Base-by-base conservation (phyloP, 2,329 filamentous ascomycete species). In the Pseudogymnoascus destructans region DNA sequence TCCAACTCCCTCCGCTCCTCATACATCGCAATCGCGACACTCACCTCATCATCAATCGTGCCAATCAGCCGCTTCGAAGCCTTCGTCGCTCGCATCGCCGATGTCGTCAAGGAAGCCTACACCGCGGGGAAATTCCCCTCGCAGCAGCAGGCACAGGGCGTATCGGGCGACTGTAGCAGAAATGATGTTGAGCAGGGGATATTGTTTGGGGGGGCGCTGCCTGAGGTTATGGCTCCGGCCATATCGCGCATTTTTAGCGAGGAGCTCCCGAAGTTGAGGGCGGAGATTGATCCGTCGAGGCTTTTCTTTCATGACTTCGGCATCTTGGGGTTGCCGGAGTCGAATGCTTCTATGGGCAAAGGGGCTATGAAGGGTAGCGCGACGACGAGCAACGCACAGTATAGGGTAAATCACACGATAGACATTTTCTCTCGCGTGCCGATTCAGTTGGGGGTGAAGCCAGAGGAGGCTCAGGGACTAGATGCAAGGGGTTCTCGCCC, bases 291-390 rank as follows among this genome's bases (percentile, higher is more conserved):
- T 13, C 68, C 67, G 1, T 64, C 69, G 10, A 58, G 64, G 15
- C 40, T 65, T n/a, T 68, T 66, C 59, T 69, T 71, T 17, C 65
- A 67, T 1, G 69, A 72, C 59, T 70, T 70, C 35, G 57, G 59
- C 0, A 61, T 67, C 40, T 56, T 70, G 13, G 67, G 69, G 40
- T 60, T 69, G 17, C 52, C 52, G 3, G 67, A 69, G 46, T 67
- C 69, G 25, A 67, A 68, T 61, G 58, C 40, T 2, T 27, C 40
- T 0, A 2, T 11, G 1, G 52, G 52, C n/a, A 55, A 15, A 9
- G 25, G 25, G 11, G 21, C 5, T 35, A 32, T n/a, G 49, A 15
- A 10, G 13, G 49, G 19, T 19, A 55, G 11, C n/a, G 49, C 11
- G 21, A 17, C 35, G 38, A 23, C 40, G 21, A 49, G 40, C 27